phyloP scores from a whole-genome alignment of 2,329 filamentous ascomycete species.

The Paraconiothyrium brasiliense region DNA sequence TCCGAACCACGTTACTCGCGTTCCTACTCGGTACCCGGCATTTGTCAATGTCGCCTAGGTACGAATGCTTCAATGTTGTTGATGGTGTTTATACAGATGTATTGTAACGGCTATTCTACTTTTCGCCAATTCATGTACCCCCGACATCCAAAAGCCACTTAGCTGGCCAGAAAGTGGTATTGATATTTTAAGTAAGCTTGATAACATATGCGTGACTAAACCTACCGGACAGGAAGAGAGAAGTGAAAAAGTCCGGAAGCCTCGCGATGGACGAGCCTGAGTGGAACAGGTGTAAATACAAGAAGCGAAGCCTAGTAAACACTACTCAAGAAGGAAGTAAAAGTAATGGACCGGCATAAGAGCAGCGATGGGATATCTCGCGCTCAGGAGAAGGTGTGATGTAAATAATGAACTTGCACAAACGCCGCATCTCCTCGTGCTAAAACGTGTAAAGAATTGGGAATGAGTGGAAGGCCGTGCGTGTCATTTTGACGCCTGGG shows the following conservation, averaged over 20 bases:
- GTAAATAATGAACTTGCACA: neutral
- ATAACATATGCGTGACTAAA: neutral
- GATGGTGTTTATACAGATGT: neutral
- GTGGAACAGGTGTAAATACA: neutral
- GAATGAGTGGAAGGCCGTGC: neutral
- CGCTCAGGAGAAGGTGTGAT: neutral
- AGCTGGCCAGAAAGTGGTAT: neutral
- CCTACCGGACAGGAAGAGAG: slow-evolving; percentile 1
- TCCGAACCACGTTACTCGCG: neutral
- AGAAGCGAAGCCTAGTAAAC: neutral
- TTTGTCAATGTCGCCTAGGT: neutral
- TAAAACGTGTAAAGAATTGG: slow-evolving; percentile 7
- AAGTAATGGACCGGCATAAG: neutral
- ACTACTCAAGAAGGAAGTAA: neutral
- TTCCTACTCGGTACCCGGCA: neutral
- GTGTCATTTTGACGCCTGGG: neutral
- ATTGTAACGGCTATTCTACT: neutral
- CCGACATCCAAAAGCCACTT: neutral
- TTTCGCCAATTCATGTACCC: neutral
- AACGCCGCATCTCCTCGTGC: neutral
- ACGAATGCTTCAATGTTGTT: neutral
- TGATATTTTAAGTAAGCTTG: neutral
- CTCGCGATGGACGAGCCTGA: neutral
- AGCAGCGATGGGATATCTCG: neutral
- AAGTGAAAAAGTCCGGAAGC: neutral